Percentiles rank a stretch among this genome's conserved stretches.
Evolutionary conservation across 768 basidiomycete genomes (phyloP).

Genomic region (Lyophyllum decastes): DNA sequence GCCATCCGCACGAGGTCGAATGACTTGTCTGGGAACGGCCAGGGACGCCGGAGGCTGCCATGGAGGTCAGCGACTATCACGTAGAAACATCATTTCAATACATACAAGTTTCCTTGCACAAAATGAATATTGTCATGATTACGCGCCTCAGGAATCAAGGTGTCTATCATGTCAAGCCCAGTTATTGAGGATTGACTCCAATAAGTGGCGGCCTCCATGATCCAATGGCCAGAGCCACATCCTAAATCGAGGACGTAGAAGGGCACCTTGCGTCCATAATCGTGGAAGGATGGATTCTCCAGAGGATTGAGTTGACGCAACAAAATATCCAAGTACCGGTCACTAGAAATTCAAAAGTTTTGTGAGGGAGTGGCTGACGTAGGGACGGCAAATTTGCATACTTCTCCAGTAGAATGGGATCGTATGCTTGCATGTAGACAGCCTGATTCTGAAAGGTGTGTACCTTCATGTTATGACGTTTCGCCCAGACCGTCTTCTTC

Average conservation of each 20-base stretch:
- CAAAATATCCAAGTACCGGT: constrained; percentile 56
- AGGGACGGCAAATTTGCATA: constrained; percentile 30
- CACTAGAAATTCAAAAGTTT: constrained; percentile 42
- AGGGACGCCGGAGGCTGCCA: constrained; percentile 48
- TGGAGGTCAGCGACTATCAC: neutral
- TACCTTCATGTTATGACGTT: constrained; percentile 46
- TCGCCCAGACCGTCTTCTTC: constrained; percentile 38
- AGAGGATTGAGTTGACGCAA: constrained; percentile 55
- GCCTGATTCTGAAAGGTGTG: constrained; percentile 54
- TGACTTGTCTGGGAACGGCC: constrained; percentile 62
- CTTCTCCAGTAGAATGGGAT: constrained; percentile 58
- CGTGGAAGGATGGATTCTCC: constrained; percentile 62
- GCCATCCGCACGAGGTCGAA: constrained; percentile 80
- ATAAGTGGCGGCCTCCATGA: constrained; percentile 54
- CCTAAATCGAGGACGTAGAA: constrained; percentile 69
- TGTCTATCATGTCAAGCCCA: constrained; percentile 66
- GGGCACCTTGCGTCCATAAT: constrained; percentile 50
- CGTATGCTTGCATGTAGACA: constrained; percentile 71
- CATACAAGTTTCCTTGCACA: constrained; percentile 71
- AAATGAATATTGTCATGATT: constrained; percentile 47
- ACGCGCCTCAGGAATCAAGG: constrained; percentile 38
- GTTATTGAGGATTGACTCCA: constrained; percentile 65
- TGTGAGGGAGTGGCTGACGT: neutral
- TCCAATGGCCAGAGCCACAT: constrained; percentile 75
- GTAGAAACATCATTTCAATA: constrained; percentile 14